Conservation (phyloP, 345 rosid species). For the Viola odorata region DNA sequence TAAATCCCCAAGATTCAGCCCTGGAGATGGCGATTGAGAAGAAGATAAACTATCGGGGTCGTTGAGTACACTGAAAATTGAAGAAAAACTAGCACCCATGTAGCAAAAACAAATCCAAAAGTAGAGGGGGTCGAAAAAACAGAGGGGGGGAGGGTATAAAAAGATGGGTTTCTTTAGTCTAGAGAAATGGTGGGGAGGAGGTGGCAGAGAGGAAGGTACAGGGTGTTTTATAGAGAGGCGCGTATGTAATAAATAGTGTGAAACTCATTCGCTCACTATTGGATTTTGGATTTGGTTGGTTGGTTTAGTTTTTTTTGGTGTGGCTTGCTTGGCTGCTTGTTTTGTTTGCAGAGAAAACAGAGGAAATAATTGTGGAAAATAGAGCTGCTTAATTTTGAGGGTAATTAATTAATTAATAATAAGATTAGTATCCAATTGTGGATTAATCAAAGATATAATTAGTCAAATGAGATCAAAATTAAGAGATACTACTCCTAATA, state of each 20-base stretch:
- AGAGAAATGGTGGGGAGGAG: not conserved
- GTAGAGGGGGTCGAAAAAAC: not conserved
- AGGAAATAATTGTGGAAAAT: not conserved
- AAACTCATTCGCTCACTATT: too few relatives aligned
- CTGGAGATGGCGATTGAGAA: constrained; percentile 12
- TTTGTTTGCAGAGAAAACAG: constrained; percentile 1
- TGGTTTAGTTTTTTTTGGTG: not conserved
- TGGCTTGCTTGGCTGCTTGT: not conserved
- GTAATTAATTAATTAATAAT: too few relatives aligned
- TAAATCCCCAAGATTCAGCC: constrained; percentile 59
- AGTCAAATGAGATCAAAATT: too few relatives aligned
- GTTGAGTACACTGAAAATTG: constrained; percentile 21
- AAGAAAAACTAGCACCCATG: constrained; percentile 70
- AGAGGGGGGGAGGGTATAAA: not conserved
- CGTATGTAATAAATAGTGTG: not conserved
- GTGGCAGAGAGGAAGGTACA: not conserved
- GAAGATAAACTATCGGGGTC: constrained; percentile 17
- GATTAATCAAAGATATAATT: too few relatives aligned
- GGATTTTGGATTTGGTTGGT: not conserved
- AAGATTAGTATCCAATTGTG: too few relatives aligned
- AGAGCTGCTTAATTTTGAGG: not conserved
- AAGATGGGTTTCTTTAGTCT: not conserved
- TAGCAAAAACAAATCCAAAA: not conserved
- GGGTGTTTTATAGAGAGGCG: constrained; percentile 16
- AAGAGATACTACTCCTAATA: too few relatives aligned